Conservation (phyloP, 1,284 basidiomycete species). For the Sphaerobolus stellatus region DNA sequence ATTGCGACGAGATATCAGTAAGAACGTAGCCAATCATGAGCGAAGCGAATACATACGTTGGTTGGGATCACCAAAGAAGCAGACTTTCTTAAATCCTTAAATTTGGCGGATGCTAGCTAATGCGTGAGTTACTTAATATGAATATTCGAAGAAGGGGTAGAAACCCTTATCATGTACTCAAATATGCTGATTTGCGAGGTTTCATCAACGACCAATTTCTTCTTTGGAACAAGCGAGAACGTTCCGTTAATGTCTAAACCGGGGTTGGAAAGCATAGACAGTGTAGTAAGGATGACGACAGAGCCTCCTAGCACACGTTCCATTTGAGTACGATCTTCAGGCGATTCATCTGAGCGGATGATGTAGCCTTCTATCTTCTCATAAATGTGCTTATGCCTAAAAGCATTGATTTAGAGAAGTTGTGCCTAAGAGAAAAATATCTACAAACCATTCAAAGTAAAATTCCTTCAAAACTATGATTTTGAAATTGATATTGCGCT, state of each 20-base stretch:
- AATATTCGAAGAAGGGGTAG: neutral
- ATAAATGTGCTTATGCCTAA: constrained; percentile 78
- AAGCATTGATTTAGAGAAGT: constrained; percentile 2
- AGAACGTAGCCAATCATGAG: neutral
- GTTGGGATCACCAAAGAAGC: constrained; percentile 74
- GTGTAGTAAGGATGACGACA: constrained; percentile 66
- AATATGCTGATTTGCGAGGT: constrained; percentile 63
- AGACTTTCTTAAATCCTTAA: constrained; percentile 55
- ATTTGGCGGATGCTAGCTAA: constrained; percentile 44
- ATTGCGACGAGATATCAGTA: constrained; percentile 26
- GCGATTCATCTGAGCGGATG: constrained; percentile 52
- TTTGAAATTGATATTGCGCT: constrained; percentile 48
- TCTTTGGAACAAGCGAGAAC: constrained; percentile 35
- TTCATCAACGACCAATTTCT: constrained; percentile 60
- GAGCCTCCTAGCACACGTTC: constrained; percentile 34
- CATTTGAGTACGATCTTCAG: constrained; percentile 11
- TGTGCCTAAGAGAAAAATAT: constrained; percentile 21
- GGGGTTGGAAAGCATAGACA: constrained; percentile 64
- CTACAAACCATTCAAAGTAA: constrained; percentile 65
- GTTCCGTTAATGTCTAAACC: constrained; percentile 35
- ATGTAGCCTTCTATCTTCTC: constrained; percentile 40
- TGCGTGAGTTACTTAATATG: neutral
- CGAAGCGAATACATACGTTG: constrained; percentile 59
- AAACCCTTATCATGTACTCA: constrained; percentile 42
- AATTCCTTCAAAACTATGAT: constrained; percentile 61